Conservation (phyloP, 805 yeast species). For the Pichia kluyveri region DNA sequence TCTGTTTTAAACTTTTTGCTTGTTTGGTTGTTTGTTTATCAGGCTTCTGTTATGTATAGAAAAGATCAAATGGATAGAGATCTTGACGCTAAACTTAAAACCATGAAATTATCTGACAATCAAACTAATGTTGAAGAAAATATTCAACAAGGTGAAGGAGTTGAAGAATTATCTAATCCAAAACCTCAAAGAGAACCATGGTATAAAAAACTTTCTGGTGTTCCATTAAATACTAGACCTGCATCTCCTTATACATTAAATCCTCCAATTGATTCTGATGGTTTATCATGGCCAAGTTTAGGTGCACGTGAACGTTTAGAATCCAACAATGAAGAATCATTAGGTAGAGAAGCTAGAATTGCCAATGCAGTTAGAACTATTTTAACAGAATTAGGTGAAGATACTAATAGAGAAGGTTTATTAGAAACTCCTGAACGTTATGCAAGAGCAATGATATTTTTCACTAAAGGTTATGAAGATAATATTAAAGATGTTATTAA, state of each 20-base stretch:
- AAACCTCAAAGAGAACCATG: constrained; percentile 27
- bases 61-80: constrained; percentile 20
- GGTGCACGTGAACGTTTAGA: constrained; percentile 78
- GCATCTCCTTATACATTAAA: constrained; percentile 76
- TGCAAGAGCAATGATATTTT: constrained; percentile 91
- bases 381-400: constrained; percentile 84
- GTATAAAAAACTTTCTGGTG: constrained; percentile 27
- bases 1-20: not conserved
- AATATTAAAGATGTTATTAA: constrained; percentile 87
- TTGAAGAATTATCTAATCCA: constrained; percentile 17
- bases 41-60: constrained; percentile 9
- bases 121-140: constrained; percentile 1
- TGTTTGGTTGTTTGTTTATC: no score
- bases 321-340: constrained; percentile 55
- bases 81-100: constrained; percentile 11
- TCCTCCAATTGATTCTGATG: constrained; percentile 85
- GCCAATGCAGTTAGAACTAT: constrained; percentile 78
- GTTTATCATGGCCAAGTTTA: constrained; percentile 85
- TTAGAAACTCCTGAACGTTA: constrained; percentile 92
- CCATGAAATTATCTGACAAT: constrained; percentile 7
- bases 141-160: not conserved
- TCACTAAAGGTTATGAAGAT: constrained; percentile 95
- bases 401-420: constrained; percentile 78
- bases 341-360: constrained; percentile 62
- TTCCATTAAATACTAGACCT: constrained; percentile 67